Percentiles rank a stretch among this genome's conserved stretches.
These are phyloP conservation scores for Syzygium aromaticum DNA, from an alignment of 345 rosid species.

Conservation along the genomic window DNA sequence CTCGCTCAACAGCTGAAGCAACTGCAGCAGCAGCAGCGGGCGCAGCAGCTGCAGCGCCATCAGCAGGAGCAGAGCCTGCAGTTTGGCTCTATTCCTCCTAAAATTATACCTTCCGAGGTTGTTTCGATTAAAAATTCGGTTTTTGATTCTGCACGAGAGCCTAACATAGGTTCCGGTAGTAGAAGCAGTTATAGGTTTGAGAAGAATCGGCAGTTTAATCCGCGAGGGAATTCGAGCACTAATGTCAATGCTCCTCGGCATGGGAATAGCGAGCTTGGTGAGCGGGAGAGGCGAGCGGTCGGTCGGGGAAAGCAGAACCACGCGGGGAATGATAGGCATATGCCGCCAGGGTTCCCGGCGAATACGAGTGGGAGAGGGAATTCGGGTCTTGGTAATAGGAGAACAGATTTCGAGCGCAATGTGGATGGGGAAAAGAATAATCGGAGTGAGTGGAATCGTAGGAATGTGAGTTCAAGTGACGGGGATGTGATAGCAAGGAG, in stretches of 20 bases:
- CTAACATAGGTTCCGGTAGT: constrained; percentile 9
- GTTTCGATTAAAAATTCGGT: constrained; percentile 18
- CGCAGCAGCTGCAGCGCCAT: neutral
- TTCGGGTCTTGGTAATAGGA: constrained; percentile 19
- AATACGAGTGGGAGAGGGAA: constrained; percentile 21
- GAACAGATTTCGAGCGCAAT: constrained; percentile 22
- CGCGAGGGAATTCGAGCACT: constrained; percentile 10
- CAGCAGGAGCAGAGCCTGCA: constrained; percentile 22
- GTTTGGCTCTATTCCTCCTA: constrained; percentile 55
- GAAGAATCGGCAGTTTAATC: constrained; percentile 22
- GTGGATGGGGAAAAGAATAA: constrained; percentile 17
- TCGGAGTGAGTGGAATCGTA: constrained; percentile 15
- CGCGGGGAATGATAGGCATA: constrained; percentile 17
- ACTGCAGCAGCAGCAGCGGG: neutral
- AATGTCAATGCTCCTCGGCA: constrained; percentile 13
- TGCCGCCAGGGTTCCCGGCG: constrained; percentile 36
- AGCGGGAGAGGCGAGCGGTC: constrained; percentile 14
- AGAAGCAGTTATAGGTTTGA: constrained; percentile 14
- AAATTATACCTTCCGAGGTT: constrained; percentile 25
- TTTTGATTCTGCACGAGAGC: constrained; percentile 13
- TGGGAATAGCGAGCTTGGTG: constrained; percentile 17
- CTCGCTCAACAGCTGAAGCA: constrained; percentile 20
- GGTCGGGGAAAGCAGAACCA: constrained; percentile 32
- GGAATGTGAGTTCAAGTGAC: constrained; percentile 7
- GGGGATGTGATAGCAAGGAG: constrained; percentile 7